Evolutionary conservation across 2,329 filamentous ascomycete genomes (phyloP), one percentile per base, ranked within the genome.

Genomic region (Emmonsiellopsis sp.): DNA sequence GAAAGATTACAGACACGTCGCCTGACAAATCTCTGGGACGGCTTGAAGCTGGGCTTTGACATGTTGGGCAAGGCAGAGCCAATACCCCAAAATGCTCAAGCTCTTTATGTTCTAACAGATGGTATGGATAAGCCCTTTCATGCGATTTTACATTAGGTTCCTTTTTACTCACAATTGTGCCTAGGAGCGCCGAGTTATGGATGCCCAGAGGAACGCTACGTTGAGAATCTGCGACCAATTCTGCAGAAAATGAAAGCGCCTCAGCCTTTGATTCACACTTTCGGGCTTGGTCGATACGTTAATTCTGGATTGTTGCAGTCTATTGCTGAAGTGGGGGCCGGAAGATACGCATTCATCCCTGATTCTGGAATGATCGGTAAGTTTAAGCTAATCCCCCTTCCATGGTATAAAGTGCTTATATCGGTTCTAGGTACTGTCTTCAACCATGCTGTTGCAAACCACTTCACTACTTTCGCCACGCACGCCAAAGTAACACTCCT

Each of bases 281-380:
- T 81, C 61, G 78, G 78, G 2, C 81, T 81, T 51, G 77, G 78
- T 4, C 77, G 78, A 56, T 46, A 59, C 1, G 65, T 80, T 36
- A 61, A 65, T 5, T 79, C 81, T 0, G 78, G 76, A 0, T 66
- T 84, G 14, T 69, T 85, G 52, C 81, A 82, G 65, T 79, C 80
- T 2, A 79, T 85, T 46, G 75, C 81, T 1, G 80, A 84, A 59
- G 67, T 78, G 47, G 75, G 78, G 0, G 69, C 74, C 2, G 82
- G 82, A 1, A 80, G 76, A 61, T 85, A 81, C 54, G 70, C 78
- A 7, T 84, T 83, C 57, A 84, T 84, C 14, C 77, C 80, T 0
- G 81, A 84, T 52, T 75, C 78, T 0, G 78, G 80, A 55, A 83
- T 84, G 79, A 78, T 84, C 55, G 56, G 63, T 57, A 55, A 33